Evolutionary conservation across 2,329 filamentous ascomycete genomes (phyloP), one percentile per base, ranked within the genome.

Genomic region (Aspergillus candidus): DNA sequence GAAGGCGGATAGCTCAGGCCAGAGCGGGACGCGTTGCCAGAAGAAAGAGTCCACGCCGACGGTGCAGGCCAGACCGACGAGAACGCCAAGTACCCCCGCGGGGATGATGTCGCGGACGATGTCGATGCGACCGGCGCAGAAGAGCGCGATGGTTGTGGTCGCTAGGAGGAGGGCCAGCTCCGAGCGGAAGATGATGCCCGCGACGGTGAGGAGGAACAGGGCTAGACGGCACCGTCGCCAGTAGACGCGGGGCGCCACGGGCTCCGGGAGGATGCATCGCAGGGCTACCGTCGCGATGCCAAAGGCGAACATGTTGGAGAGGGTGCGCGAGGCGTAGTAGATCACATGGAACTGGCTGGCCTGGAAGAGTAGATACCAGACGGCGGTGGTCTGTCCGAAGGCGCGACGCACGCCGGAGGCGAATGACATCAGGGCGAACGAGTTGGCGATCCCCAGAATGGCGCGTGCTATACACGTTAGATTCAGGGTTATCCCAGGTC

Each of bases 301-400:
- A 70, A 97, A 93, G 14, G 93, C 90, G 68, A 96, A 94, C 85
- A 94, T 95, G 64, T 98, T 98, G 2, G 93, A 93, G 52, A 98
- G 71, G 2, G 89, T 93, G 48, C 93, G 78, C 12, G 89, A 93
- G 11, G 90, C 84, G 71, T 98, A 98, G 68, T 88, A 98, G 49
- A 93, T 76, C 49, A 94, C 71, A 68, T 98, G 93, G 60, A 98
- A 98, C 66, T 97, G 91, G 65, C 82, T 84, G 1, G 80, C 79
- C 60, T 89, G 84, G 42, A 97, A 74, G 32, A 87, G 49, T 4
- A 84, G 69, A 71, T 86, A 98, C 89, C 91, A 97, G 43, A 82
- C 74, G 4, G 80, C 84, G 3, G 83, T 79, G 4, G 73, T 73
- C 22, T 66, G 69, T 11, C 93, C 91, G 65, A 84, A 91, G 3